A percentile compares a stretch with the other conserved stretches of the same genome.
phyloP scores from a whole-genome alignment of 352 stramenopile genomes.

The Peronospora farinosa region DNA sequence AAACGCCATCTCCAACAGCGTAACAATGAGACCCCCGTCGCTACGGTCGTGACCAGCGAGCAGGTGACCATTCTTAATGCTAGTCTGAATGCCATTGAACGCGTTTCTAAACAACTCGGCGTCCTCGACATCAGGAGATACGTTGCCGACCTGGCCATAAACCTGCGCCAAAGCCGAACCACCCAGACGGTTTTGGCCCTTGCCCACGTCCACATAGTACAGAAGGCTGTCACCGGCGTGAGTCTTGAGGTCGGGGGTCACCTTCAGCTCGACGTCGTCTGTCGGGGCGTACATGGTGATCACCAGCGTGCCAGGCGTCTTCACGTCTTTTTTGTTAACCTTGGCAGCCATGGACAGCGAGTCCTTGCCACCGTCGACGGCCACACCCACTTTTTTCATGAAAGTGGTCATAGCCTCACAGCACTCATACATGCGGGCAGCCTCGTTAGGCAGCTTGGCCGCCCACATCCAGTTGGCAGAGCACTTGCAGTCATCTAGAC shows the following conservation, averaged over 20 bases:
- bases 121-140: conserved; percentile 91
- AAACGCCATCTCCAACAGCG: conserved; percentile 98
- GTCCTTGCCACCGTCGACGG: conserved; percentile 98
- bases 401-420: conserved; percentile 93
- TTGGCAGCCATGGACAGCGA: conserved; percentile 98
- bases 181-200: conserved; percentile 89
- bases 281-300: conserved; percentile 97
- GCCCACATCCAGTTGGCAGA: conserved; percentile 99
- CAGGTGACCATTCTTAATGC: conserved; percentile 87
- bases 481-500: conserved; percentile 95
- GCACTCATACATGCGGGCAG: conserved; percentile 97
- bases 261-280: conserved; percentile 93
- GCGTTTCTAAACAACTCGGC: conserved; percentile 88
- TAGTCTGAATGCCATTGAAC: conserved; percentile 91
- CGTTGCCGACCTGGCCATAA: conserved; percentile 81
- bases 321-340: conserved; percentile 92
- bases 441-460: conserved; percentile 97
- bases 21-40: conserved; percentile 94
- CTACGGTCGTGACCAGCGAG: conserved; percentile 97
- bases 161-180: conserved; percentile 95
- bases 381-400: conserved; percentile 93
- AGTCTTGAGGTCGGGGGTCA: conserved; percentile 97
- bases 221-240: conserved; percentile 71
- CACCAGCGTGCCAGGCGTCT: conserved; percentile 95
- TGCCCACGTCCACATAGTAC: conserved; percentile 94